Conservation (phyloP, 352 stramenopile genomes). For the Phytophthora syringae region DNA sequence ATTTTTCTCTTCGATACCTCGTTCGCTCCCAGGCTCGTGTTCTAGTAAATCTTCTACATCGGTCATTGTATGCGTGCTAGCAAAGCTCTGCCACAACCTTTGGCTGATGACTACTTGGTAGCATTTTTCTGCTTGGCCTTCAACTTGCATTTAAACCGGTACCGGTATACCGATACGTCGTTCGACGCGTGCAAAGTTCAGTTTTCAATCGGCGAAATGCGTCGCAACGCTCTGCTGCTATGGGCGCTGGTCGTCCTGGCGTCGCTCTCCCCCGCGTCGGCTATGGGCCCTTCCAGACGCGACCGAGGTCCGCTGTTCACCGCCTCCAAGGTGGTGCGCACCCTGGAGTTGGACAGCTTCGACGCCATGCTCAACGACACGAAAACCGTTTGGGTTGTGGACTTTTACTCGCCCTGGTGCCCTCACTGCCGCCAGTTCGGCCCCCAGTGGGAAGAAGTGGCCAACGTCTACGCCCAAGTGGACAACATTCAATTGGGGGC, state of each 20-base stretch:
- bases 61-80: too few species aligned
- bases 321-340: constrained; percentile 20
- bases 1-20: too few species aligned
- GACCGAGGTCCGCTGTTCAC: constrained; percentile 28
- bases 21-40: too few species aligned
- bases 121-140: neutral
- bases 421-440: constrained; percentile 77
- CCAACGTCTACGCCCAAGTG: constrained; percentile 55
- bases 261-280: constrained; percentile 2
- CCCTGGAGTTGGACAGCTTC: constrained; percentile 41
- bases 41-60: too few species aligned
- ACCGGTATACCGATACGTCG: neutral
- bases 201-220: neutral
- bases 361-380: constrained; percentile 50
- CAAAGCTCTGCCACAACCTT: too few species aligned
- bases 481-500: constrained; percentile 60
- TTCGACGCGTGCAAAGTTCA: neutral
- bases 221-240: constrained; percentile 2
- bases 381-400: constrained; percentile 68
- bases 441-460: constrained; percentile 68
- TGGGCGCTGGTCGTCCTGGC: constrained; percentile 4
- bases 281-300: constrained; percentile 2
- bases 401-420: constrained; percentile 86
- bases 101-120: neutral
- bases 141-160: neutral